Evolutionary conservation across 805 yeast genomes (phyloP), one percentile per base, ranked within the genome.

Genomic region (Pichia manshurica): DNA sequence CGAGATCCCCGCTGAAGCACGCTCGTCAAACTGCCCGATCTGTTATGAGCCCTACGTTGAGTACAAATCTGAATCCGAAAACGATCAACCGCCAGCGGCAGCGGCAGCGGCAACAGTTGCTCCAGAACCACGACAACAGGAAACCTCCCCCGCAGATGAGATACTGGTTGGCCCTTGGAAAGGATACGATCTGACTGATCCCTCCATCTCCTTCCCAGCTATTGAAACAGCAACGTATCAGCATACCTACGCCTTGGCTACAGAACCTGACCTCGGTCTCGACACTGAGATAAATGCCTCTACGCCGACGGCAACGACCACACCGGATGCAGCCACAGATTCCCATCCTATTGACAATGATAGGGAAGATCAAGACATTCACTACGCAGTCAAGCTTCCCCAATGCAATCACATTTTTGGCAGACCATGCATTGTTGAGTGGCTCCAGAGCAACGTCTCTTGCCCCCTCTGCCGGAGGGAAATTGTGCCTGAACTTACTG

Each of bases 391-490:
- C 1, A 68, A 76, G 52, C 68, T 90, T 67, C 91, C 95, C 0
- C 67, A 65, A 48, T 90, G 98, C 60, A 77, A 77, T 4, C 98
- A 90, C 59, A 61, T 79, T 0, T 90, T 90, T 67, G 97, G 98
- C 8, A 72, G 79, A 53, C 74, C 78, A 19, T 90, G 98, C 67
- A 71, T 88, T 19, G 74, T 70, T 42, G 84, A 82, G 53, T 90
- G 98, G 98, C 74, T 89, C 44, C 72, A 72, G 50, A 67, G 74
- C 35, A 79, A 83, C 55, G 72, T 78, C 8, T 76, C 88, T 2
- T 89, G 97, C 63, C 98, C 98, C 0, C 66, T 90, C 42, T 90
- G 98, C 60, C 78, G 97, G 47, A 69, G 71, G 15, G 71, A 75
- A 13, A 69, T 82, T 4, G 48, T 59, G 7, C 56, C 60, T 15